Evolutionary conservation across 352 stramenopile species (phyloP).

Genomic region (Pythium rhizo-oryzae): DNA sequence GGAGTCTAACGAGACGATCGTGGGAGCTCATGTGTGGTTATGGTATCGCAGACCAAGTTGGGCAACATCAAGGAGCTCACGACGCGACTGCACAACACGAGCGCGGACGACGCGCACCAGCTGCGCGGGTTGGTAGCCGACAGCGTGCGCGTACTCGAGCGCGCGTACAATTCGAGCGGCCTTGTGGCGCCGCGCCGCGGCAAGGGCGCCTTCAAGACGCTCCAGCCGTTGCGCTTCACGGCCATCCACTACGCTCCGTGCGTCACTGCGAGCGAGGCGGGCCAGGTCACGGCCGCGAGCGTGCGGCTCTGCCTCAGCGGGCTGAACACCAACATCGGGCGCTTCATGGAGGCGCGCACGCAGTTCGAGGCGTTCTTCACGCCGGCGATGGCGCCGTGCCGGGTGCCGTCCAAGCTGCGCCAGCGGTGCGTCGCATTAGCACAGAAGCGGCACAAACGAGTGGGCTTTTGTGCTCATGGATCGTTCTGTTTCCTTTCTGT

Average conservation of each 20-base stretch:
- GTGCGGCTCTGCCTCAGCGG: slow-evolving; percentile 46
- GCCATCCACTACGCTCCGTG: slow-evolving; percentile 45
- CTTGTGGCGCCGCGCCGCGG: slow-evolving; percentile 59
- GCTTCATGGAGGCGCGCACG: slow-evolving; percentile 43
- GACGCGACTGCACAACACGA: slow-evolving; percentile 27
- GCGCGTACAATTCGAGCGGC: slow-evolving; percentile 63
- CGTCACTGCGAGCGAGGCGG: not conserved
- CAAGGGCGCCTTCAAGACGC: slow-evolving; percentile 53
- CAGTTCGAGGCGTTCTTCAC: slow-evolving; percentile 62
- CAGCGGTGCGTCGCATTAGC: slow-evolving; percentile 47
- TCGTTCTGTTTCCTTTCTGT: not conserved
- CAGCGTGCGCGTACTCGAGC: slow-evolving; percentile 47
- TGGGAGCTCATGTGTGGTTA: no score
- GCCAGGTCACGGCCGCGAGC: slow-evolving; percentile 11
- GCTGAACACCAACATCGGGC: slow-evolving; percentile 52
- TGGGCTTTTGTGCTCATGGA: no score
- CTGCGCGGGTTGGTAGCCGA: slow-evolving; percentile 44
- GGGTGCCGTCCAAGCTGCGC: slow-evolving; percentile 66
- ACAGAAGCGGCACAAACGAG: no score
- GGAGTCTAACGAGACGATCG: no score
- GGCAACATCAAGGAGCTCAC: slow-evolving; percentile 69
- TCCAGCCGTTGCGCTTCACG: slow-evolving; percentile 47
- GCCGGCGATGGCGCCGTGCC: slow-evolving; percentile 57
- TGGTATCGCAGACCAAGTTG: slow-evolving; percentile 52
- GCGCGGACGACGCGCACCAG: slow-evolving; percentile 36